Evolutionary conservation across 2,329 filamentous ascomycete species (phyloP), one percentile per base, ranked within the genome.

Genomic region (Apiospora phragmitis): DNA sequence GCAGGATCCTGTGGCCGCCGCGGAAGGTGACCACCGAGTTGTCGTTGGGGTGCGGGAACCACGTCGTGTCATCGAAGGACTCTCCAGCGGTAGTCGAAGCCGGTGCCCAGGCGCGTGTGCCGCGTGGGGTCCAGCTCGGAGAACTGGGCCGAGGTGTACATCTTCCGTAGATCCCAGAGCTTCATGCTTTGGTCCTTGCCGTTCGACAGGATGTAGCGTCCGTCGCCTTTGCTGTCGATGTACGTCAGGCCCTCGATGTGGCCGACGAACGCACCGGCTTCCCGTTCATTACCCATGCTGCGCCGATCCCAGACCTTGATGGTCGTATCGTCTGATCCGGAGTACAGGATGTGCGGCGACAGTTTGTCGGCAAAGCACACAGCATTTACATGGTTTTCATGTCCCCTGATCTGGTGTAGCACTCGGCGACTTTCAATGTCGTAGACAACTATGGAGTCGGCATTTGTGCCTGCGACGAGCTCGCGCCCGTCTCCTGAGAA

Each of bases 161-260:
- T 95, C 86, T 93, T 97, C 68, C 95, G 88, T 70, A 98, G 80
- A 80, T 99, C 96, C 96, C 96, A 99, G 0, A 99, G 87, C 82
- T 98, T 98, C 90, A 97, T 97, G 55, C 92, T 95, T 81, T 98
- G 96, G 78, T 99, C 96, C 79, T 98, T 99, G 72, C 91, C 94
- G 77, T 99, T 99, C 74, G 92, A 95, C 35, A 99, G 88, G 11
- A 98, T 92, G 80, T 98, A 98, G 70, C 90, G 85, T 4, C 90
- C 90, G 77, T 92, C 90, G 68, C 89, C 89, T 77, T 92, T 92
- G 80, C 88, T 91, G 80, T 92, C 90, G 70, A 92, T 87, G 76
- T 92, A 92, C 0, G 90, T 92, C 67, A 92, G 77, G 3, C 90
- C 90, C 77, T 92, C 89, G 69, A 88, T 86, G 75, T 92, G 90